Evolutionary conservation across 1,284 basidiomycete genomes (phyloP).

Genomic region (Ceratobasidium sp.): DNA sequence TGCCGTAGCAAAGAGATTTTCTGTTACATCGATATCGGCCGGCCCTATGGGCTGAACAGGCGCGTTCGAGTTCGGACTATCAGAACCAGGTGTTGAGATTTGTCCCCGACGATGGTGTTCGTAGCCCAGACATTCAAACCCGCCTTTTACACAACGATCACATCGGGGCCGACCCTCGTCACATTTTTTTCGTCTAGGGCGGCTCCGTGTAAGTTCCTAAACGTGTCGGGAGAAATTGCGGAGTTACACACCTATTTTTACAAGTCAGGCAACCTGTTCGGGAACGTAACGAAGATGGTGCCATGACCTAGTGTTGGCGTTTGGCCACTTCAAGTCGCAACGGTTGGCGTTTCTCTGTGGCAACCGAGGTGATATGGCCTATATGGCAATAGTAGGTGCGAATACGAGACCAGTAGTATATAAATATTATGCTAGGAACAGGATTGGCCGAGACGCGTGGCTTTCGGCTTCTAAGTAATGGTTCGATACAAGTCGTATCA

Average conservation of each 20-base stretch:
- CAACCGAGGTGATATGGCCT: not conserved
- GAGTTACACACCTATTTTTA: slow-evolving; percentile 32
- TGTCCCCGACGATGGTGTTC: slow-evolving; percentile 24
- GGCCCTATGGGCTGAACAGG: not conserved
- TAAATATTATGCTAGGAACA: slow-evolving; percentile 5
- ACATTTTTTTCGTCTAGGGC: slow-evolving; percentile 34
- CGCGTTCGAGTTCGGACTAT: slow-evolving; percentile 21
- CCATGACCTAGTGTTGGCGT: slow-evolving; percentile 15
- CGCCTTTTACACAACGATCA: slow-evolving; percentile 34
- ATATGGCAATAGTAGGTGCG: not conserved
- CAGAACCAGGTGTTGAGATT: slow-evolving; percentile 27
- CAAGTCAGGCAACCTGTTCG: slow-evolving; percentile 43
- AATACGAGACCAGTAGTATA: slow-evolving; percentile 2
- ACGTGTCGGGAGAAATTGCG: not conserved
- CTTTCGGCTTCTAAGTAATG: slow-evolving; percentile 20
- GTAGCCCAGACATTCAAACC: slow-evolving; percentile 39
- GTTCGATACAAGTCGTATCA: slow-evolving; percentile 36
- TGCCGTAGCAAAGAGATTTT: slow-evolving; percentile 13
- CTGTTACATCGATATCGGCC: not conserved
- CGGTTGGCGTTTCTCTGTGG: not conserved
- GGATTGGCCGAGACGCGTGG: slow-evolving; percentile 8
- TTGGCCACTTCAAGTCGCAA: not conserved
- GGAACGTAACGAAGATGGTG: slow-evolving; percentile 40
- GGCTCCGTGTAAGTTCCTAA: not conserved
- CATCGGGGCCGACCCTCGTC: slow-evolving; percentile 35